A percentile compares a stretch with the other conserved stretches of the same genome.
These are phyloP conservation scores for Lophium mytilinum DNA, from an alignment of 495 filamentous ascomycete species.

Conservation along the genomic window DNA sequence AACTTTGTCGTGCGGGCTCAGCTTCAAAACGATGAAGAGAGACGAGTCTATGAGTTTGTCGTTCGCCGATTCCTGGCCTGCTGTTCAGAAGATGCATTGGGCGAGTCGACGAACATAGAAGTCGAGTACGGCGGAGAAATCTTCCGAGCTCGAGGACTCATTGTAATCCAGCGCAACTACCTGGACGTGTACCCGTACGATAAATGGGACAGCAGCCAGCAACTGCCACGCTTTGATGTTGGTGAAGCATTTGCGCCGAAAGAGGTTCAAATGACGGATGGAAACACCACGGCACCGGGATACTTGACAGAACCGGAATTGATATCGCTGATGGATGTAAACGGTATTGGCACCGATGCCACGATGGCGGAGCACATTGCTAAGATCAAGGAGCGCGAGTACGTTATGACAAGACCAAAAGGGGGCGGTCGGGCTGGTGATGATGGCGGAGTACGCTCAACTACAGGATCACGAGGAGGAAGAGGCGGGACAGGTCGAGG, in stretches of 20 bases:
- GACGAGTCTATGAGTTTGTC: conserved; percentile 85
- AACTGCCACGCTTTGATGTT: conserved; percentile 67
- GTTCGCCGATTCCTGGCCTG: conserved; percentile 92
- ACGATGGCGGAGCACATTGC: conserved; percentile 98
- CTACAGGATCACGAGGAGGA: conserved; percentile 22
- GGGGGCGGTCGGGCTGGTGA: conserved; percentile 34
- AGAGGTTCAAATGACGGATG: conserved; percentile 81
- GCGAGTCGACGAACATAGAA: conserved; percentile 73
- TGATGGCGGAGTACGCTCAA: conserved; percentile 27
- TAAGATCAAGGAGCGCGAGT: conserved; percentile 84
- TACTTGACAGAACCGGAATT: conserved; percentile 94
- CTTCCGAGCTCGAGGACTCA: conserved; percentile 72
- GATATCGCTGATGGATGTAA: conserved; percentile 97
- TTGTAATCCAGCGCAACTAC: conserved; percentile 86
- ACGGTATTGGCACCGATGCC: conserved; percentile 95
- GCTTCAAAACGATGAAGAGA: conserved; percentile 53
- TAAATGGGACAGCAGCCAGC: conserved; percentile 81
- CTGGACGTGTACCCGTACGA: conserved; percentile 95
- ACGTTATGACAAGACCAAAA: conserved; percentile 58
- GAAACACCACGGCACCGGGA: conserved; percentile 72
- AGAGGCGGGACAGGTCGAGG: conserved; percentile 39
- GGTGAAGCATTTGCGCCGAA: conserved; percentile 81
- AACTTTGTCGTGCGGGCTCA: conserved; percentile 58
- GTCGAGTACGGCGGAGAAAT: conserved; percentile 75
- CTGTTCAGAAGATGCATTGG: conserved; percentile 89